These are phyloP conservation scores for Uncinocarpus reesii DNA, from an alignment of 2,329 filamentous ascomycete genomes.

Conservation along the genomic window DNA sequence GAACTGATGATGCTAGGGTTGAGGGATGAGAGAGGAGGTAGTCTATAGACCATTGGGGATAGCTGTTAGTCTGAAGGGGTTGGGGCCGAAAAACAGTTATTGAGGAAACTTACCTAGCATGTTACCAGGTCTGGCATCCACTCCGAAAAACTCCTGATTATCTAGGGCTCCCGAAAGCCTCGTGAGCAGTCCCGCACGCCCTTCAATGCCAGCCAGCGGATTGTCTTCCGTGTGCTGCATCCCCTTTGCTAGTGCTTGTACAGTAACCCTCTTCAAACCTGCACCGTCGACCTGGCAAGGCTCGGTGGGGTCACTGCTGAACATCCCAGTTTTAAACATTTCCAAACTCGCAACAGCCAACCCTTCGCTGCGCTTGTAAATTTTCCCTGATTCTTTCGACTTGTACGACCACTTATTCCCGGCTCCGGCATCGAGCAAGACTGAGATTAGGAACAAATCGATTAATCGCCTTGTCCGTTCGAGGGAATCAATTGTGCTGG, in stretches of 20 bases:
- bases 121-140: constrained; percentile 75
- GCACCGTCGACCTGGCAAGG: constrained; percentile 83
- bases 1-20: constrained; percentile 77
- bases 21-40: constrained; percentile 86
- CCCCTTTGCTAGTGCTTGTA: constrained; percentile 64
- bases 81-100: constrained; percentile 4
- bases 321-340: constrained; percentile 88
- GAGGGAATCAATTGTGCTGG: constrained; percentile 33
- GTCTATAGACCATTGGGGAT: constrained; percentile 45
- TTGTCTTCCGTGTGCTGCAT: constrained; percentile 77
- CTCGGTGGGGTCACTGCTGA: constrained; percentile 71
- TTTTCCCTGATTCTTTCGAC: constrained; percentile 73
- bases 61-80: neutral
- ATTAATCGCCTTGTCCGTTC: constrained; percentile 47
- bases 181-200: constrained; percentile 67
- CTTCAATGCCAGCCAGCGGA: constrained; percentile 72
- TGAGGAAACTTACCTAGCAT: constrained; percentile 62
- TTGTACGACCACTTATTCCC: constrained; percentile 88
- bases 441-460: constrained; percentile 53
- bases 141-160: constrained; percentile 74
- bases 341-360: constrained; percentile 68
- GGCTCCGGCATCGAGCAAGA: constrained; percentile 61
- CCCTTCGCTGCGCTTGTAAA: constrained; percentile 78
- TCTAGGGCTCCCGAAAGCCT: constrained; percentile 65
- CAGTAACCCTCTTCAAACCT: constrained; percentile 63